Percentiles rank a stretch among this genome's conserved stretches.
These are phyloP conservation scores for Fraxinus platypoda DNA, from an alignment of 305 asterid genomes.

Conservation along the genomic window DNA sequence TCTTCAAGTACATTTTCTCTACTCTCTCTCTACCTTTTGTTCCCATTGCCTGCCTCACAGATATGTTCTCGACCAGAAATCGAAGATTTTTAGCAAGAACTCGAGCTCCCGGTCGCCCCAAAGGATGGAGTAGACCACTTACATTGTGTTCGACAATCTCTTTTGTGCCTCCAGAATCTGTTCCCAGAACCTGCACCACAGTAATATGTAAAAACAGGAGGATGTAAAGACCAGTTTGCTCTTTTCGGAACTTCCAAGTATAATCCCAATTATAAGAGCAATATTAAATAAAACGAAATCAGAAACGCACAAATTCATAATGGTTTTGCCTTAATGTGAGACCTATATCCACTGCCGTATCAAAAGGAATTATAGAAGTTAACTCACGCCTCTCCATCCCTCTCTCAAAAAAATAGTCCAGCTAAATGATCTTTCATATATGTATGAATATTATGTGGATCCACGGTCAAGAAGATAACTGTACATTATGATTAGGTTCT, in stretches of 20 bases:
- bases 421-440: neutral
- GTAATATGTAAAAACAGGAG: neutral
- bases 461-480: neutral
- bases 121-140: conserved; percentile 83
- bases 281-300: no score
- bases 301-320: neutral
- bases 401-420: neutral
- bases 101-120: conserved; percentile 73
- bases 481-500: neutral
- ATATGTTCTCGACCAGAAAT: conserved; percentile 55
- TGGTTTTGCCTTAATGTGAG: neutral
- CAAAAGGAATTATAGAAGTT: neutral
- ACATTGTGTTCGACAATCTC: conserved; percentile 82
- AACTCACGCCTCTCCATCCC: neutral
- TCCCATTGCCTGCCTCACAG: conserved; percentile 73
- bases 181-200: conserved; percentile 73
- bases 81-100: conserved; percentile 65
- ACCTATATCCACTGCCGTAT: neutral
- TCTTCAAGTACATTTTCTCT: conserved; percentile 80
- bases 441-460: neutral
- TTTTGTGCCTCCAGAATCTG: conserved; percentile 87
- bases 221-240: neutral
- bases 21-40: conserved; percentile 73
- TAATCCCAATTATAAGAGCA: neutral
- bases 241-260: neutral